These are phyloP conservation scores for Mortierella hygrophila DNA, from an alignment of 192 early-diverging fungal species.

Conservation along the genomic window DNA sequence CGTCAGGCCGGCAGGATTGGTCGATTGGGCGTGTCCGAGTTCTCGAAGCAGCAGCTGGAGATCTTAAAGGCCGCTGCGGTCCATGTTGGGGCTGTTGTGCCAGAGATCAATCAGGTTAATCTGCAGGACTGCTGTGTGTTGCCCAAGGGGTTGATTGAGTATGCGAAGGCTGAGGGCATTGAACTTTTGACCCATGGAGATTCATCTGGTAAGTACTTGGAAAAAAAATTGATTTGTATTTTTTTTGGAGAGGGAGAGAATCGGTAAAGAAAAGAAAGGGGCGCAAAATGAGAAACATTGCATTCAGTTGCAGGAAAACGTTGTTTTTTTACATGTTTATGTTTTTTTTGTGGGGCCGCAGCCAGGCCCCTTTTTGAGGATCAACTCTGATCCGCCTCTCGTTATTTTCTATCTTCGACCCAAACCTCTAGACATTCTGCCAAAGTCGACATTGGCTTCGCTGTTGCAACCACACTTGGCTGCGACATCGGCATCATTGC, in stretches of 20 bases:
- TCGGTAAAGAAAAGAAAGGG: not conserved
- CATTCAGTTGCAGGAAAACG: not conserved
- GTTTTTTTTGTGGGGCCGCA: not conserved
- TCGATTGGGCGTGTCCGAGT: conserved; percentile 62
- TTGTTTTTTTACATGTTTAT: not conserved
- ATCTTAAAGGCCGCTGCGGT: conserved; percentile 34
- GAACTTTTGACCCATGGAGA: conserved; percentile 62
- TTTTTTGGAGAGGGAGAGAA: not conserved
- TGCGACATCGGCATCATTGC: not conserved
- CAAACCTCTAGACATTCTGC: conserved; percentile 55
- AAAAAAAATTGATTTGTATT: not conserved
- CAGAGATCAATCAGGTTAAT: conserved; percentile 62
- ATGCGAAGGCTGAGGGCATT: conserved; percentile 57
- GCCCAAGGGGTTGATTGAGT: conserved; percentile 57
- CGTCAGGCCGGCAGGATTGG: conserved; percentile 44
- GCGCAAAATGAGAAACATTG: not conserved
- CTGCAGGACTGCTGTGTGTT: conserved; percentile 59
- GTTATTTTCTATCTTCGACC: not conserved
- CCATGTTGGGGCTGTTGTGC: conserved; percentile 26
- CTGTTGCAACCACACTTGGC: conserved; percentile 48
- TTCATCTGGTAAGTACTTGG: conserved; percentile 40
- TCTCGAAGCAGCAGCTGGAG: conserved; percentile 43
- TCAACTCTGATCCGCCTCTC: not conserved
- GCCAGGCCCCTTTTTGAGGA: not conserved
- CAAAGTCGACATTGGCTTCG: conserved; percentile 47